Evolutionary conservation across 2,329 filamentous ascomycete species (phyloP).

Genomic region (Ophiocordyceps camponoti-floridani): DNA sequence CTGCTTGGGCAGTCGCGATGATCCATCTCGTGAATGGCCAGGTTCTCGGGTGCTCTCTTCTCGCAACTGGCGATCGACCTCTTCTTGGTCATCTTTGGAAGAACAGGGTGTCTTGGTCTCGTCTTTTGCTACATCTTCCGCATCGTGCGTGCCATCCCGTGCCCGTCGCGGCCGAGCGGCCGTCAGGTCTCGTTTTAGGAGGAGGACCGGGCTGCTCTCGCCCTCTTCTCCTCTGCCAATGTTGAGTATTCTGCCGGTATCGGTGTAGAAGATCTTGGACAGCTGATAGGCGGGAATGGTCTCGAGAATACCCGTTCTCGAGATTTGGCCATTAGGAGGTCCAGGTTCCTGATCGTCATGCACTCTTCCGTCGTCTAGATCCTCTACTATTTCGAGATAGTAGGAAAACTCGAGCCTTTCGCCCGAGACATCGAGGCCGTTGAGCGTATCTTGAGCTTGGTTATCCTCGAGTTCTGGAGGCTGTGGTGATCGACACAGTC

Average conservation of each 20-base stretch:
- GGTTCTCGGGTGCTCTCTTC: constrained; percentile 7
- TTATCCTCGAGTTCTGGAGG: constrained; percentile 3
- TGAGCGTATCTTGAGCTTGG: neutral
- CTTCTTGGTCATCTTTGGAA: constrained; percentile 19
- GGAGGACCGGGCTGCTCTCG: constrained; percentile 17
- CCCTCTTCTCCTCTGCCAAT: constrained; percentile 40
- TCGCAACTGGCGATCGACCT: constrained; percentile 26
- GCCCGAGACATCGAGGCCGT: neutral
- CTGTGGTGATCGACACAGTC: constrained; percentile 51
- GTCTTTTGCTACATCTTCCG: neutral
- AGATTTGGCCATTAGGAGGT: constrained; percentile 21
- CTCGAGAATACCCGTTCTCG: constrained; percentile 29
- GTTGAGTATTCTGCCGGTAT: constrained; percentile 77
- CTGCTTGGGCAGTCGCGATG: constrained; percentile 40
- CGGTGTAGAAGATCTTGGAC: constrained; percentile 84
- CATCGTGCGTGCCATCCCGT: neutral
- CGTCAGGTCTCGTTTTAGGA: constrained; percentile 12
- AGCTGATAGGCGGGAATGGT: constrained; percentile 39
- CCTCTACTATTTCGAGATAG: constrained; percentile 66
- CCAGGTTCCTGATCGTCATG: constrained; percentile 22
- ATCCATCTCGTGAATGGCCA: no score
- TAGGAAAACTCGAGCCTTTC: constrained; percentile 42
- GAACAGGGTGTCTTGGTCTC: neutral
- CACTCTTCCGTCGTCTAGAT: constrained; percentile 43
- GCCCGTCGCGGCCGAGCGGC: constrained; percentile 26